phyloP scores from a whole-genome alignment of 2,329 filamentous ascomycete genomes.

The Amylocarpus encephaloides region DNA sequence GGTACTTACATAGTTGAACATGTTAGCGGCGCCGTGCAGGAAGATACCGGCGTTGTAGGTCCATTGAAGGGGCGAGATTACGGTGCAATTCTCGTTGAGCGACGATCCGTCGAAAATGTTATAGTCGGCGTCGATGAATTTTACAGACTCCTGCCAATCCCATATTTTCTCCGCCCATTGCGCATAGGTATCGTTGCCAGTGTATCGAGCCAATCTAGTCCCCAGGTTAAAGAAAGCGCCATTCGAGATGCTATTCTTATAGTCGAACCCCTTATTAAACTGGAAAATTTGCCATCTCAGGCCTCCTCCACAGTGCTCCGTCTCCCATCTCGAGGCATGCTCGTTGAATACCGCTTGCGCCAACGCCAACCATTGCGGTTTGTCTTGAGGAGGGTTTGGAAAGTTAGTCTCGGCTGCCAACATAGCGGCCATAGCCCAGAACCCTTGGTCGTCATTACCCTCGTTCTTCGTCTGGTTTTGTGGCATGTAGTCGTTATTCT shows the following conservation, averaged over 20 bases:
- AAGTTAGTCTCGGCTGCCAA: slow-evolving; percentile 63
- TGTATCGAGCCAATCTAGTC: slow-evolving; percentile 67
- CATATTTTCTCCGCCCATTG: slow-evolving; percentile 71
- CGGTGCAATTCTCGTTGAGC: slow-evolving; percentile 48
- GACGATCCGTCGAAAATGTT: slow-evolving; percentile 56
- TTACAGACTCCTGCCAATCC: slow-evolving; percentile 56
- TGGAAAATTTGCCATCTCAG: slow-evolving; percentile 79
- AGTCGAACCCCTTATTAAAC: slow-evolving; percentile 76
- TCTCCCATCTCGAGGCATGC: slow-evolving; percentile 67
- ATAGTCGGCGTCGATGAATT: slow-evolving; percentile 53
- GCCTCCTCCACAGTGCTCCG: slow-evolving; percentile 61
- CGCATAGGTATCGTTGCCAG: slow-evolving; percentile 68
- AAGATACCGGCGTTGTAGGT: slow-evolving; percentile 66
- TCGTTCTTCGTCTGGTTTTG: slow-evolving; percentile 60
- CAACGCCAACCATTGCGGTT: slow-evolving; percentile 63
- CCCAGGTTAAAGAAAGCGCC: slow-evolving; percentile 55
- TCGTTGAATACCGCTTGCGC: slow-evolving; percentile 77
- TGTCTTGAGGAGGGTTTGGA: slow-evolving; percentile 42
- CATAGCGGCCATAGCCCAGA: slow-evolving; percentile 67
- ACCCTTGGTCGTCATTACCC: slow-evolving; percentile 70
- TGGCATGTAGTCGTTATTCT: slow-evolving; percentile 71
- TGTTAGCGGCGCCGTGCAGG: slow-evolving; percentile 58
- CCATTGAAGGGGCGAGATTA: slow-evolving; percentile 56
- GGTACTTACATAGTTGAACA: slow-evolving; percentile 55
- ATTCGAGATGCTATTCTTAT: slow-evolving; percentile 62